These are phyloP conservation scores for Penicillium sp. DNA, from an alignment of 2,329 filamentous ascomycete genomes.

Conservation along the genomic window DNA sequence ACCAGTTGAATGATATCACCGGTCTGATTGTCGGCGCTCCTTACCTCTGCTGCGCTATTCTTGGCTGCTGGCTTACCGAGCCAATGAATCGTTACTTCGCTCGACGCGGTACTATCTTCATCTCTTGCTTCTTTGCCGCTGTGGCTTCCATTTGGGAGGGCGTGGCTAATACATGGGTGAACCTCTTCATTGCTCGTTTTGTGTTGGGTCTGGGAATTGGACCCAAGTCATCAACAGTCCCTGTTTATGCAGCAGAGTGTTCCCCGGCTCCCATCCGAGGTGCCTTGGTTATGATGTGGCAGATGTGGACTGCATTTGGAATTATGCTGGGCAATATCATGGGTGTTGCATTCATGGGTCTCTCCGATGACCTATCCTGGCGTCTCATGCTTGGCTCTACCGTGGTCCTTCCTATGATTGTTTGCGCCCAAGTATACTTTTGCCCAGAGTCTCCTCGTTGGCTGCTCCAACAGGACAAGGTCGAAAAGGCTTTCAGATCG, in stretches of 20 bases:
- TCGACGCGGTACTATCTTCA: constrained; percentile 45
- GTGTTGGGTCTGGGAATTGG: constrained; percentile 42
- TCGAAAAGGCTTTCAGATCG: constrained; percentile 46
- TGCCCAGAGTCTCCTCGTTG: constrained; percentile 56
- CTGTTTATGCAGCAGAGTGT: constrained; percentile 47
- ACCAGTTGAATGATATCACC: constrained; percentile 32
- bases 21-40: constrained; percentile 45
- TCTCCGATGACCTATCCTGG: constrained; percentile 55
- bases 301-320: constrained; percentile 47
- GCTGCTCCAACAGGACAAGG: constrained; percentile 47
- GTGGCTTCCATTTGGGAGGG: constrained; percentile 42
- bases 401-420: constrained; percentile 57
- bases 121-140: constrained; percentile 39
- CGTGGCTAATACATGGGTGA: constrained; percentile 40
- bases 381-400: constrained; percentile 67
- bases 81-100: constrained; percentile 44
- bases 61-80: constrained; percentile 49
- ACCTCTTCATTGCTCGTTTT: constrained; percentile 41
- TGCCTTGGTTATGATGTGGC: constrained; percentile 51
- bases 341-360: constrained; percentile 44
- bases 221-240: constrained; percentile 43
- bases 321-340: constrained; percentile 48
- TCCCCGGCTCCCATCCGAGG: constrained; percentile 48
- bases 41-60: constrained; percentile 42
- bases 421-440: constrained; percentile 59